Conservation (phyloP, 306 rosid species). For the Glycine soja region DNA sequence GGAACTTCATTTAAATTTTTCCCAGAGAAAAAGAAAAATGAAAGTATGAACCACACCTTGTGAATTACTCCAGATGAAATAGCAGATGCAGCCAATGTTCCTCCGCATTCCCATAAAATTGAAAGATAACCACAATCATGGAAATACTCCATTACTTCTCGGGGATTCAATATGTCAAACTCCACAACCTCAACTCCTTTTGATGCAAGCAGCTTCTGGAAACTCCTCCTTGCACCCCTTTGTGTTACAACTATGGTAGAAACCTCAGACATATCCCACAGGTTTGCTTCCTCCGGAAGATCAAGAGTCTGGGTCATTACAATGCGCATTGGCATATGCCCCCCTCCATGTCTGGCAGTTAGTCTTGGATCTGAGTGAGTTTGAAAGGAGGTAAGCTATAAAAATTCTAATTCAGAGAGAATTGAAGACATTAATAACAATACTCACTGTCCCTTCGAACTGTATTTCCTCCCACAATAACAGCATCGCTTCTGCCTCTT, state of each 20-base stretch:
- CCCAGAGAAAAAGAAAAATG: neutral
- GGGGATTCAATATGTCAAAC: slow-evolving; percentile 81
- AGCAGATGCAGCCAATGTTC: slow-evolving; percentile 93
- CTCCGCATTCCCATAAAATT: slow-evolving; percentile 95
- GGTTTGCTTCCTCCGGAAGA: slow-evolving; percentile 86
- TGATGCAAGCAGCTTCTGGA: slow-evolving; percentile 92
- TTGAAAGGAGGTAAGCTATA: slow-evolving; percentile 24
- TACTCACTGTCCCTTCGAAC: slow-evolving; percentile 84
- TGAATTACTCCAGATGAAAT: slow-evolving; percentile 89
- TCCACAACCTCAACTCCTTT: slow-evolving; percentile 98
- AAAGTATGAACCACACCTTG: slow-evolving; percentile 59
- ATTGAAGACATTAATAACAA: slow-evolving; percentile 27
- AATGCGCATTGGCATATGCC: slow-evolving; percentile 81
- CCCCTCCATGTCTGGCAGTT: slow-evolving; percentile 95
- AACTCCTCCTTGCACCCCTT: slow-evolving; percentile 87
- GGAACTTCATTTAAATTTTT: slow-evolving; percentile 29
- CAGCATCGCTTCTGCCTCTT: slow-evolving; percentile 93
- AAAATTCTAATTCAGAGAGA: slow-evolving; percentile 20
- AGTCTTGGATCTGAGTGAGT: slow-evolving; percentile 76
- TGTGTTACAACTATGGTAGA: slow-evolving; percentile 92
- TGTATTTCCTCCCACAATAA: slow-evolving; percentile 92
- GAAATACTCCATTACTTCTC: slow-evolving; percentile 92
- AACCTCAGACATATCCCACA: slow-evolving; percentile 80
- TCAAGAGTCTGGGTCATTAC: slow-evolving; percentile 79
- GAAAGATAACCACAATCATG: slow-evolving; percentile 91